phyloP scores from a whole-genome alignment of 2,329 filamentous ascomycete genomes.

The Rosellinia necatrix region DNA sequence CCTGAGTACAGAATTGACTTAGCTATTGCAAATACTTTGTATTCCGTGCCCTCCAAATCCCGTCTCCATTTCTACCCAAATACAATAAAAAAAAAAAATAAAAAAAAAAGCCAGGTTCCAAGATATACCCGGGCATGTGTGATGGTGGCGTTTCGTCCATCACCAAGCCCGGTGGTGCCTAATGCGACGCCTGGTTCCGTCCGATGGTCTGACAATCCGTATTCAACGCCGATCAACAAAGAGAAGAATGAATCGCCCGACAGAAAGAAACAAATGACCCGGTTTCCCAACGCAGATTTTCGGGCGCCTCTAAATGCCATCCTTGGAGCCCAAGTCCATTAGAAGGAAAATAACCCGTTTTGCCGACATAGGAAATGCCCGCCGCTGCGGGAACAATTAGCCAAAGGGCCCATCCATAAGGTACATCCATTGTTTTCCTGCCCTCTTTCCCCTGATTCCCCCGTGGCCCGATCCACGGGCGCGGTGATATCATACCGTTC shows the following conservation, averaged over 20 bases:
- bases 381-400: conserved; percentile 18
- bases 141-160: conserved; percentile 4
- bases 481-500: conserved; percentile 38
- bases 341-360: conserved; percentile 19
- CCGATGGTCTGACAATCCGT: conserved; percentile 14
- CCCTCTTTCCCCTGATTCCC: conserved; percentile 15
- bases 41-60: conserved; percentile 10
- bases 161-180: conserved; percentile 17
- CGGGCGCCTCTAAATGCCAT: conserved; percentile 24
- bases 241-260: background rate
- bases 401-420: conserved; percentile 23
- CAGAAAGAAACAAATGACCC: conserved; percentile 30
- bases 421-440: conserved; percentile 19
- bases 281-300: conserved; percentile 28
- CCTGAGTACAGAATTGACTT: conserved; percentile 18
- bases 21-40: conserved; percentile 16
- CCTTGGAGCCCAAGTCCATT: conserved; percentile 24
- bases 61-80: conserved; percentile 24
- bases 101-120: conserved; percentile 12
- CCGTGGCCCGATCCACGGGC: conserved; percentile 9
- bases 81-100: too few species aligned
- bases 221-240: conserved; percentile 13
- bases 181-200: conserved; percentile 17
- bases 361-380: conserved; percentile 24
- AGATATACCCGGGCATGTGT: conserved; percentile 5